Conservation (phyloP, 306 rosid species). For the Mimosa bimucronata region DNA sequence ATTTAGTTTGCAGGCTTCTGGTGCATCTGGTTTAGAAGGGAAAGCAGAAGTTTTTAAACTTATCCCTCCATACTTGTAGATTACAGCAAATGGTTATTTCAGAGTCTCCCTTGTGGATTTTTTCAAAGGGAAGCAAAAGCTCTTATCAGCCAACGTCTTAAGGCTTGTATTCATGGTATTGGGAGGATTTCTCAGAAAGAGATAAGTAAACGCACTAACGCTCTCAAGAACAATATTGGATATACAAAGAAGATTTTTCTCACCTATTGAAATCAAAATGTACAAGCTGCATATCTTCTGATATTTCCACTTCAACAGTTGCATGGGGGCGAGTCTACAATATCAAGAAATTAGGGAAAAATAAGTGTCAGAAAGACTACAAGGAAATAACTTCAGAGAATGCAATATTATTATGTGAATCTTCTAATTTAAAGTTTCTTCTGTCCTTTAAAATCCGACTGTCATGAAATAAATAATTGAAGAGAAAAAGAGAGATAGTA, state of each 20-base stretch:
- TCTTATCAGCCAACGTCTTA: neutral
- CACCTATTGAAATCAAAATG: slow-evolving; percentile 99
- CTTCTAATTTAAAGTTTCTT: neutral
- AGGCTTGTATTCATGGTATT: neutral
- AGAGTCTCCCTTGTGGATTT: neutral
- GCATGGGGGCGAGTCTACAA: slow-evolving; percentile 96
- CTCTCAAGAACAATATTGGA: slow-evolving; percentile 8
- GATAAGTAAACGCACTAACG: slow-evolving; percentile 1
- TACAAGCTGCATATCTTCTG: slow-evolving; percentile 98
- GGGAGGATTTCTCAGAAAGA: neutral
- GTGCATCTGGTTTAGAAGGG: neutral
- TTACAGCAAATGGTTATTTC: neutral
- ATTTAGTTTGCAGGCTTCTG: neutral
- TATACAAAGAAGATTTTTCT: slow-evolving; percentile 18
- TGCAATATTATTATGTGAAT: slow-evolving; percentile 10
- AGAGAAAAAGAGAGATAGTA: neutral
- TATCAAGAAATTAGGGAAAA: slow-evolving; percentile 30
- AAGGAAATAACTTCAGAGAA: slow-evolving; percentile 16
- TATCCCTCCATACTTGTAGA: neutral
- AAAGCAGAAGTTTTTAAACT: neutral
- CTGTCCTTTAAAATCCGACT: neutral
- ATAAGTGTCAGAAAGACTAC: slow-evolving; percentile 13
- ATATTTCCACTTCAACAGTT: slow-evolving; percentile 97
- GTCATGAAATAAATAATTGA: neutral
- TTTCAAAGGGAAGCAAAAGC: neutral